phyloP scores from a whole-genome alignment of 2,329 filamentous ascomycete species.

The Cladosporium sp. region DNA sequence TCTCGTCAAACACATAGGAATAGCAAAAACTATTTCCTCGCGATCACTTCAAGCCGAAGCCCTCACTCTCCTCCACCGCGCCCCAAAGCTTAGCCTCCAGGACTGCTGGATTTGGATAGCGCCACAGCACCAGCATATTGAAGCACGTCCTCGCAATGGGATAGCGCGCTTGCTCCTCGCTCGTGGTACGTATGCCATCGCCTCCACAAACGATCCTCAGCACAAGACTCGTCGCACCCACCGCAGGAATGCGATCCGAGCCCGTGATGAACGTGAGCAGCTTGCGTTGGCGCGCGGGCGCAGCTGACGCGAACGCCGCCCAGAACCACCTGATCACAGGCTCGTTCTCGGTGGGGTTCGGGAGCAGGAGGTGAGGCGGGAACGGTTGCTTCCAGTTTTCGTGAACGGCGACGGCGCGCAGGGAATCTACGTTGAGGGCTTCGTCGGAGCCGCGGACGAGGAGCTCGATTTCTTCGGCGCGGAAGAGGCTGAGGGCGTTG shows the following conservation, averaged over 20 bases:
- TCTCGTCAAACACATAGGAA: not conserved
- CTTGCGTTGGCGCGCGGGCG: slow-evolving; percentile 69
- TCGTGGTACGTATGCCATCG: slow-evolving; percentile 31
- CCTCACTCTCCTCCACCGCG: slow-evolving; percentile 86
- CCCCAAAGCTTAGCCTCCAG: slow-evolving; percentile 75
- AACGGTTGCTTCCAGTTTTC: slow-evolving; percentile 68
- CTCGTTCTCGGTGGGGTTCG: slow-evolving; percentile 56
- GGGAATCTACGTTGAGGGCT: slow-evolving; percentile 71
- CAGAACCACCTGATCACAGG: slow-evolving; percentile 83
- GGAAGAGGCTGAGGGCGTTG: slow-evolving; percentile 82
- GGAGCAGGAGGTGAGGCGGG: slow-evolving; percentile 29
- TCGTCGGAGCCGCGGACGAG: slow-evolving; percentile 84
- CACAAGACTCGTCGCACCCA: slow-evolving; percentile 75
- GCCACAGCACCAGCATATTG: slow-evolving; percentile 76
- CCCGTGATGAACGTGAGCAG: slow-evolving; percentile 86
- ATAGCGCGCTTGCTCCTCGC: slow-evolving; percentile 69
- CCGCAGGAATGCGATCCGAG: slow-evolving; percentile 85
- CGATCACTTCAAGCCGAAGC: slow-evolving; percentile 83
- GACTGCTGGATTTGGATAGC: slow-evolving; percentile 65
- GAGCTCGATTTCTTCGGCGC: slow-evolving; percentile 88
- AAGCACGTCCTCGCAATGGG: slow-evolving; percentile 90
- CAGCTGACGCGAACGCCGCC: slow-evolving; percentile 70
- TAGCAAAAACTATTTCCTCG: not conserved
- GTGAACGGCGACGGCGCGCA: slow-evolving; percentile 76
- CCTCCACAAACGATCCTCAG: slow-evolving; percentile 77